Base-by-base conservation (phyloP, 2,329 filamentous ascomycete species). In the Bretziella fagacearum region DNA sequence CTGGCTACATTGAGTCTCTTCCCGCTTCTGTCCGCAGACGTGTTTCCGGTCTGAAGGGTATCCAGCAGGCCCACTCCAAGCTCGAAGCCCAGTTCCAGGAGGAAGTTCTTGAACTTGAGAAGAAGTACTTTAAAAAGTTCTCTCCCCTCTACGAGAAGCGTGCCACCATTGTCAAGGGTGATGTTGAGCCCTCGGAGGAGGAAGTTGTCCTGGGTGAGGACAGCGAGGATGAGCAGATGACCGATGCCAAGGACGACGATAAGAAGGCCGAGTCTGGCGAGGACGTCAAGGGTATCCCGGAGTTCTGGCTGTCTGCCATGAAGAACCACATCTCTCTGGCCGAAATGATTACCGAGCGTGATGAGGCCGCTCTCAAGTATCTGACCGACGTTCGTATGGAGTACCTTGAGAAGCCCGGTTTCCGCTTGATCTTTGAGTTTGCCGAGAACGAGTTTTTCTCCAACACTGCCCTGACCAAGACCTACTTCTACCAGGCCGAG, bases 251-350 rank as follows among this genome's bases (percentile, higher is more conserved):
- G 58, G n/a, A n/a, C n/a, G 68, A 77, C 53, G 65, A 70, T 45
- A 69, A 74, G 55, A 60, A 70, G 39, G 63, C 67, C 49, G 67
- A 73, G 53, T 62, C 67, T 50, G 62, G 66, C 47, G 67, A 73
- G 56, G 54, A 64, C 30, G 62, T 81, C 54, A 71, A 77, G 58
- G 91, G 91, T 64, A 95, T 98, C 53, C 91, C 91, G 53, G 91
- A 98, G 67, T 98, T 98, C 74, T 98, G 91, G 91, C 74, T 98
- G 44, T 95, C 89, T 52, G 89, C 93, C 56, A 96, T 98, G 89
- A 98, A 98, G 76, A 98, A 98, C 72, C 89, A 95, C 64, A 77
- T 91, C 58, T 93, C 87, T 25, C 79, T 98, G 48, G 85, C 89
- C 48, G 93, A 98, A 67, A 94, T 95, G 77, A 95, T 98, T 63